Evolutionary conservation across 805 yeast species (phyloP).

Genomic region (Candida glaebosa): DNA sequence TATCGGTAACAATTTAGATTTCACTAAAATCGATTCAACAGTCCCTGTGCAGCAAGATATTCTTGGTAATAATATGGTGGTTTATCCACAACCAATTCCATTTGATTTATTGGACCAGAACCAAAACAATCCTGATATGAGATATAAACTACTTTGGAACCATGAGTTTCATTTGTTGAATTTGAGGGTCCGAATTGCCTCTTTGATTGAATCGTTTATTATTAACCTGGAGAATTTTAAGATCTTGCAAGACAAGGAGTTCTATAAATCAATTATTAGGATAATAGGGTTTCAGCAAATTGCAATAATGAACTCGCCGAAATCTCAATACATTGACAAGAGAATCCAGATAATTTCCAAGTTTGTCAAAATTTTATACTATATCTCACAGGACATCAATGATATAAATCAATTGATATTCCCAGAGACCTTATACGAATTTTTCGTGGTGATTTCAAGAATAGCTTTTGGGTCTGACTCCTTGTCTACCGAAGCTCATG

Average conservation of each 20-base stretch:
- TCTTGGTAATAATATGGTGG: constrained; percentile 19
- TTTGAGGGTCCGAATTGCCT: constrained; percentile 44
- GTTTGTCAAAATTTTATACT: constrained; percentile 37
- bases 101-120: constrained; percentile 11
- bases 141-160: constrained; percentile 10
- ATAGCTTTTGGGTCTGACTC: constrained; percentile 49
- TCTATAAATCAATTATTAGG: constrained; percentile 38
- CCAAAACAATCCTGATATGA: constrained; percentile 4
- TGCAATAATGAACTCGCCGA: constrained; percentile 40
- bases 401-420: constrained; percentile 31
- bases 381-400: constrained; percentile 31
- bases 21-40: constrained; percentile 38
- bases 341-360: constrained; percentile 40
- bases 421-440: constrained; percentile 42
- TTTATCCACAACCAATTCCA: constrained; percentile 28
- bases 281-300: constrained; percentile 50
- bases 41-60: constrained; percentile 30
- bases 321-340: constrained; percentile 34
- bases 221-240: constrained; percentile 22
- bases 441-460: constrained; percentile 50
- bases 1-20: constrained; percentile 49
- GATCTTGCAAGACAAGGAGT: constrained; percentile 32
- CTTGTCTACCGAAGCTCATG: constrained; percentile 33
- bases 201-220: constrained; percentile 46
- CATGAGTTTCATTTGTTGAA: constrained; percentile 45